phyloP scores from a whole-genome alignment of 495 filamentous ascomycete species.

The Aspergillus funiculosus region DNA sequence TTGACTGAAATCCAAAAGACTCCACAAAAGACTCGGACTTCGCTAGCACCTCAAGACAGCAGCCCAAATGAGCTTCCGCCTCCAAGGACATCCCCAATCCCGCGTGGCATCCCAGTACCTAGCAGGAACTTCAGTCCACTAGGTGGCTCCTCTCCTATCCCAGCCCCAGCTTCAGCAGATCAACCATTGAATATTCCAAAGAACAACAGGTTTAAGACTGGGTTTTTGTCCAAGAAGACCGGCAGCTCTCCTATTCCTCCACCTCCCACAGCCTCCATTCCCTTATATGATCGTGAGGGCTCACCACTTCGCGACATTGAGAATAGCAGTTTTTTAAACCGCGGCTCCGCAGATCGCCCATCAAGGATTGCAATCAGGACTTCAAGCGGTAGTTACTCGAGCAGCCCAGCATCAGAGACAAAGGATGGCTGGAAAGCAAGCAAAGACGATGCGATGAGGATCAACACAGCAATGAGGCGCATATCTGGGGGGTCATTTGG shows the following conservation, averaged over 20 bases:
- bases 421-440: slow-evolving; percentile 46
- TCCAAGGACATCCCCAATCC: slow-evolving; percentile 42
- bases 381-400: slow-evolving; percentile 42
- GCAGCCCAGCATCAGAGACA: slow-evolving; percentile 36
- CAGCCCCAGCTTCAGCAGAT: slow-evolving; percentile 25
- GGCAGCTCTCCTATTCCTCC: slow-evolving; percentile 58
- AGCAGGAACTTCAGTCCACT: slow-evolving; percentile 35
- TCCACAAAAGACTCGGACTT: slow-evolving; percentile 54
- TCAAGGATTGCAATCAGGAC: slow-evolving; percentile 45
- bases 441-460: slow-evolving; percentile 53
- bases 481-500: slow-evolving; percentile 36
- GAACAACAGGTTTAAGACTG: slow-evolving; percentile 83
- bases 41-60: slow-evolving; percentile 37
- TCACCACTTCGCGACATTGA: slow-evolving; percentile 64
- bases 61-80: slow-evolving; percentile 44
- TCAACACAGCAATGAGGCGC: slow-evolving; percentile 59
- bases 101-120: slow-evolving; percentile 38
- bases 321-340: slow-evolving; percentile 53
- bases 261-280: slow-evolving; percentile 54
- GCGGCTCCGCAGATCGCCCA: slow-evolving; percentile 44
- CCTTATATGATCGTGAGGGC: slow-evolving; percentile 55
- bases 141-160: slow-evolving; percentile 27
- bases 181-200: slow-evolving; percentile 35
- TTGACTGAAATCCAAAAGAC: slow-evolving; percentile 87
- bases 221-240: slow-evolving; percentile 74